Evolutionary conservation across 129 eudicot species (phyloP).

Genomic region (Rutidosis leptorrhynchoides): DNA sequence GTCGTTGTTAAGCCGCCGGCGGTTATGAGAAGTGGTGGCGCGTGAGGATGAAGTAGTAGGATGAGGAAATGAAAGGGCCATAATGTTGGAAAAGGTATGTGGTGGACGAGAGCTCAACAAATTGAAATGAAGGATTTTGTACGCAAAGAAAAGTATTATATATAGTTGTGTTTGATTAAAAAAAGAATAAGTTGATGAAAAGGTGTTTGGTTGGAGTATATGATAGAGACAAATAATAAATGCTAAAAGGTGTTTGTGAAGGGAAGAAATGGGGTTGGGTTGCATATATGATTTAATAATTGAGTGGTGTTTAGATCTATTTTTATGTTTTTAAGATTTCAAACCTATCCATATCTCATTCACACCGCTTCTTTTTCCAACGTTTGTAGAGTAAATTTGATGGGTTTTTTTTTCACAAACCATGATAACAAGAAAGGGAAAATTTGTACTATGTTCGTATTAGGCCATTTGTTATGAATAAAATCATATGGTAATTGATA

Average conservation of each 20-base stretch:
- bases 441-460: too few species aligned
- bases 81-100: slow-evolving; percentile 26
- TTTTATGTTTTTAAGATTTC: slow-evolving; percentile 19
- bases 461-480: too few species aligned
- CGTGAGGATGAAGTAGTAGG: slow-evolving; percentile 17
- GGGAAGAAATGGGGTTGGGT: slow-evolving; percentile 4
- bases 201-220: slow-evolving; percentile 35
- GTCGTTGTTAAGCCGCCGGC: slow-evolving; percentile 20
- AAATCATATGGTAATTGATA: too few species aligned
- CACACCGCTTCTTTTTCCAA: neutral
- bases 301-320: slow-evolving; percentile 16
- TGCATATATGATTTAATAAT: neutral
- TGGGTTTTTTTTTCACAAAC: neutral
- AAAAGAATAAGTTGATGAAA: slow-evolving; percentile 25
- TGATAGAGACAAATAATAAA: slow-evolving; percentile 33
- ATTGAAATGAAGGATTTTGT: neutral
- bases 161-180: neutral
- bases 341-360: slow-evolving; percentile 16
- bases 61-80: slow-evolving; percentile 28
- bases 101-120: slow-evolving; percentile 24
- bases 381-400: neutral
- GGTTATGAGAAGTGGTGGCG: slow-evolving; percentile 25
- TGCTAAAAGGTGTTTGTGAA: slow-evolving; percentile 28
- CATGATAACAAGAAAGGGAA: too few species aligned
- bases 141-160: neutral